A percentile compares a stretch with the other conserved stretches of the same genome.
phyloP scores from a whole-genome alignment of 176 grass and related monocot genomes.

The Stipa capillata region DNA sequence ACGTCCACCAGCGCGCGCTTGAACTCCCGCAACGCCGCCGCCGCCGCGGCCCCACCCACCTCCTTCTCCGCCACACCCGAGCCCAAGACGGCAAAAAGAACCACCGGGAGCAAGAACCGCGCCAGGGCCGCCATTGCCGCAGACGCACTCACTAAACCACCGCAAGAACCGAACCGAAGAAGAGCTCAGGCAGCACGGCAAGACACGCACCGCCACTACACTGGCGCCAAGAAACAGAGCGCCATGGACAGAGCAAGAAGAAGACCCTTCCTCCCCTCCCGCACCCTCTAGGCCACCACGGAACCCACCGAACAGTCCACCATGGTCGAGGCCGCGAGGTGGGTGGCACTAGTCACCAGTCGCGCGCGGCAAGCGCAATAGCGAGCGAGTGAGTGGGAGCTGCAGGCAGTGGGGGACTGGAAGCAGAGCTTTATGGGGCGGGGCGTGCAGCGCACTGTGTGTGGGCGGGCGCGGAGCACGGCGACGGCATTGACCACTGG shows the following conservation, averaged over 20 bases:
- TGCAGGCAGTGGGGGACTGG: background rate
- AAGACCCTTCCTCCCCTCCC: too few relatives aligned
- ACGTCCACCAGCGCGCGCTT: conserved; percentile 50
- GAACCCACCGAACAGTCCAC: background rate
- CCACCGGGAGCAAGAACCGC: background rate
- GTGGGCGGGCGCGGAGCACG: background rate
- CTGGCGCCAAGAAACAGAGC: background rate
- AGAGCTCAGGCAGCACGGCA: background rate
- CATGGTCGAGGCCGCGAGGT: conserved; percentile 8
- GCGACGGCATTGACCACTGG: background rate
- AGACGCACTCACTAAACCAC: background rate
- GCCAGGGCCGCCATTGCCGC: conserved; percentile 20
- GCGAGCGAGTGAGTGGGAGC: conserved; percentile 26
- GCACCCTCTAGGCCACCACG: background rate
- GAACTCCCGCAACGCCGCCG: conserved; percentile 45
- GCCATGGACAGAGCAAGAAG: too few relatives aligned
- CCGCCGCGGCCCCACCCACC: background rate
- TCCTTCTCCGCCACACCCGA: background rate
- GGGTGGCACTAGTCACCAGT: conserved; percentile 42
- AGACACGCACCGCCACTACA: background rate
- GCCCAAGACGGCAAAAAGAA: background rate
- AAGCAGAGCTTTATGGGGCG: background rate
- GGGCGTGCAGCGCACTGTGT: background rate
- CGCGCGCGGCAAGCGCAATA: conserved; percentile 15
- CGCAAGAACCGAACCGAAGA: too few relatives aligned